Base-by-base conservation (phyloP, 345 rosid species). In the Salix suchowensis region DNA sequence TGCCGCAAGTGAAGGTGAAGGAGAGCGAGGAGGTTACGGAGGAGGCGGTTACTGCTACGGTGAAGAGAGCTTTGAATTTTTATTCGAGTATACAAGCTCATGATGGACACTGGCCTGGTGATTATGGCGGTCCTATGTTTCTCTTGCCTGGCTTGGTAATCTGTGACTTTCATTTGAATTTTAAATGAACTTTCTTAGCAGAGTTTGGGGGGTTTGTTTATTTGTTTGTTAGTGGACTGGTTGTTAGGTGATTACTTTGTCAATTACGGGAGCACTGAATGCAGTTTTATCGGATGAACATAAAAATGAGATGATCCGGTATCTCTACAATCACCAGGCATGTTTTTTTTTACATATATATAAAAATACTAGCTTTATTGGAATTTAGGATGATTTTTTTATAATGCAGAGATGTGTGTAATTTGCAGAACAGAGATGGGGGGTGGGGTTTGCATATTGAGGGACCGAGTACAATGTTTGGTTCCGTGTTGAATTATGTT, bases 381-480 rank as follows among this genome's bases (percentile, higher is more conserved):
- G 30, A 8, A n/a, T 24, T 76, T 28, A 42, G 44, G 14, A 2
- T 32, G 52, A 23, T 32, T 13, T 23, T 30, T 52, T 16, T n/a
- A 42, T 30, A 42, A 74, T 64, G 69, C 28, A 16, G 30, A 40
- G 46, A 54, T 28, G 14, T n/a, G 5, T 80, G 67, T 32, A 76
- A 73, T 80, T 58, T 88, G 72, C 91, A 96, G 99, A 96, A 96
- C 73, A 82, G 83, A 84, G 99, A 96, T 78, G 99, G 98, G 36
- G 98, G 98, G 11, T 96, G 99, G 99, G 98, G 99, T 71, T 89
- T 96, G 73, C 99, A 96, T 84, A 96, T 96, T 74, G 99, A 96
- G 84, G 98, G 99, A 18, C 98, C 83, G 6, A 96, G 98, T 88
- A 93, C 98, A 21, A 96, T 96, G 99, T 96, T 96, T 92, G 97